Percentiles rank a stretch among this genome's conserved stretches.
These are phyloP conservation scores for Rhizophora mangle DNA, from an alignment of 345 rosid genomes.

Conservation along the genomic window DNA sequence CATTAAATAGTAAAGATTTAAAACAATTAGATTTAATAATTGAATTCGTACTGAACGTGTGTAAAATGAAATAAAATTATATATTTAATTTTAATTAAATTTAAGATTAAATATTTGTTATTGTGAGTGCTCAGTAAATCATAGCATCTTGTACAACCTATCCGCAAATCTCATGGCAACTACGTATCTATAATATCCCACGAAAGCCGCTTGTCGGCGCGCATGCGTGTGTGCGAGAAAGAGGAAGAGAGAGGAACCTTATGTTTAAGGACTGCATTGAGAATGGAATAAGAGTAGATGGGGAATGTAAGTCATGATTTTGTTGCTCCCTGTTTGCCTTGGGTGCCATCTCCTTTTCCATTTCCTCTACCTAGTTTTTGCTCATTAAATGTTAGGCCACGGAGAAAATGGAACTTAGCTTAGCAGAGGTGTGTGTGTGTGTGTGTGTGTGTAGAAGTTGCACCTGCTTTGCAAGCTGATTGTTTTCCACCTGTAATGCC, in stretches of 20 bases:
- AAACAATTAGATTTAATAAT: too few species aligned
- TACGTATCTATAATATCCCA: too few species aligned
- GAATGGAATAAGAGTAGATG: conserved; percentile 36
- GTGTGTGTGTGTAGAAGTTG: background rate
- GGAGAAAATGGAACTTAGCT: background rate
- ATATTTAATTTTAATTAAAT: too few species aligned
- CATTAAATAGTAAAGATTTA: too few species aligned
- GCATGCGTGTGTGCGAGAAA: background rate
- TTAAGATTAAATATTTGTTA: too few species aligned
- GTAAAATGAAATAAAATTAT: too few species aligned
- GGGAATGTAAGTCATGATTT: conserved; percentile 31
- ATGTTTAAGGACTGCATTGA: conserved; percentile 30
- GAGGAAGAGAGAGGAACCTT: conserved; percentile 32
- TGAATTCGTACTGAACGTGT: too few species aligned
- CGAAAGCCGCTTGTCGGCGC: background rate
- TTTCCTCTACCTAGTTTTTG: conserved; percentile 60
- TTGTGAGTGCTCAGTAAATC: too few species aligned
- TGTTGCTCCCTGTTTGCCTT: conserved; percentile 33
- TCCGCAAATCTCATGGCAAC: too few species aligned
- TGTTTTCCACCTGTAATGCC: conserved; percentile 66
- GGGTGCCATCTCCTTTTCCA: conserved; percentile 51
- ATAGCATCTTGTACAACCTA: too few species aligned
- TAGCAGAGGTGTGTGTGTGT: background rate
- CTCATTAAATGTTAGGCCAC: background rate
- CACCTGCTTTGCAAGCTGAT: conserved; percentile 70